A percentile compares a stretch with the other conserved stretches of the same genome.
Conservation (phyloP, 148 eudicot genomes). For the Chenopodium quinoa region DNA sequence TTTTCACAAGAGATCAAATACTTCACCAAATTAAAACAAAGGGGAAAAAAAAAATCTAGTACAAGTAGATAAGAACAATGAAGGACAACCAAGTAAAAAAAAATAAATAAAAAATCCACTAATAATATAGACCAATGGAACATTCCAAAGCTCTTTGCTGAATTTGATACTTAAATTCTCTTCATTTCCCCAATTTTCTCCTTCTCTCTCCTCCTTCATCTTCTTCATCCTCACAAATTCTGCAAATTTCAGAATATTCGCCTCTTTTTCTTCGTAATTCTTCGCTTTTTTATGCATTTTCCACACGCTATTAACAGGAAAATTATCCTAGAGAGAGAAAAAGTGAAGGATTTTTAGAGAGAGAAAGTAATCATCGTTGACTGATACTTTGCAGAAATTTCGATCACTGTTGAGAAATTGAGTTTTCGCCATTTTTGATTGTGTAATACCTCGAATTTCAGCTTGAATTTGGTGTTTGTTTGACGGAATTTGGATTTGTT, state of each 20-base stretch:
- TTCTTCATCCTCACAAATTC: background rate
- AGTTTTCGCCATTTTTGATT: background rate
- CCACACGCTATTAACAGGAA: conserved; percentile 13
- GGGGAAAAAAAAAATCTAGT: background rate
- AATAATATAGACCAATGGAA: conserved; percentile 16
- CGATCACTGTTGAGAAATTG: background rate
- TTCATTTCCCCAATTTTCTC: background rate
- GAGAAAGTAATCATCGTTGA: background rate
- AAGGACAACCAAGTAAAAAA: background rate
- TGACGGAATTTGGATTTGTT: background rate
- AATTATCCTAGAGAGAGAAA: background rate
- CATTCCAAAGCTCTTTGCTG: conserved; percentile 11
- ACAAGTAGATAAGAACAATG: conserved; percentile 9
- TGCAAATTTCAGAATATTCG: conserved; percentile 26
- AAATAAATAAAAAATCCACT: background rate
- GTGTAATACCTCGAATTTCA: conserved; percentile 28
- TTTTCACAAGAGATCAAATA: background rate
- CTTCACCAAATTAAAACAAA: background rate
- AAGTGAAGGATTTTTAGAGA: background rate
- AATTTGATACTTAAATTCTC: conserved; percentile 17
- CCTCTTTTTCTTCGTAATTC: conserved; percentile 13
- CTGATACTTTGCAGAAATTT: background rate
- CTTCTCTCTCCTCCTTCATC: background rate
- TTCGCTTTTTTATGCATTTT: conserved; percentile 10
- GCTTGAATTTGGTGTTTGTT: too few relatives aligned